Base-by-base conservation (phyloP, 23 red algal species). In the Gracilaria vermiculophylla region DNA sequence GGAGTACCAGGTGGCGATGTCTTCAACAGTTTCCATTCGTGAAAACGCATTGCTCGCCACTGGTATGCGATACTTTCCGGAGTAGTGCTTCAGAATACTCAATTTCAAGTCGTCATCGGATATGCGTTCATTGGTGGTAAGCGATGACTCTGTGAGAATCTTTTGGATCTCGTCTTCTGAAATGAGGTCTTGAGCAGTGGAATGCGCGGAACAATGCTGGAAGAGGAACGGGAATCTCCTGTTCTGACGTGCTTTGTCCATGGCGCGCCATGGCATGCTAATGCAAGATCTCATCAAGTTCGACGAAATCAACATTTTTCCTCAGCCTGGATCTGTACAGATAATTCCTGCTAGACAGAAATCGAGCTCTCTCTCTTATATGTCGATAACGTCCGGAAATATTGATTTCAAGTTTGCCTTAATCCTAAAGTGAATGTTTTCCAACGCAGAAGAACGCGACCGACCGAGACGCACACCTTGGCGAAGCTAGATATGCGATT, bases 41-140 rank as follows among this genome's bases (percentile, higher is more conserved):
- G 9, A 8, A 35, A 41, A 70, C 37, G 64, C 64, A n/a, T 43
- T 70, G 37, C 64, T 70, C 20, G 64, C 64, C 8, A 70, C 64
- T 20, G 64, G 64, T 42, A 70, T 70, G 64, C 34, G 64, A 70
- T 70, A 70, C 64, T 70, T 70, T 39, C n/a, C 9, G 2, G 64
- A 19, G 13, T 70, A 70, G 34, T 70, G 64, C 13, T 70, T 70
- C 64, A 70, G 28, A 70, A 70, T 70, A 16, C 13, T 35, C 64
- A 70, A 15, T 35, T 70, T 70, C 2, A 66, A 2, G 2, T 20
- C 37, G 20, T 39, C 33, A 70, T 70, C 64, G n/a, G 37, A 41
- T 70, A 70, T 70, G 33, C 37, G 16, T n/a, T 70, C 35, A 15
- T 43, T 34, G 25, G 35, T 70, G 33, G 5, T 42, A 5, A 70